Evolutionary conservation across 1,284 basidiomycete species (phyloP), one percentile per base, ranked within the genome.

Genomic region (Apiotrichum veenhuisii): DNA sequence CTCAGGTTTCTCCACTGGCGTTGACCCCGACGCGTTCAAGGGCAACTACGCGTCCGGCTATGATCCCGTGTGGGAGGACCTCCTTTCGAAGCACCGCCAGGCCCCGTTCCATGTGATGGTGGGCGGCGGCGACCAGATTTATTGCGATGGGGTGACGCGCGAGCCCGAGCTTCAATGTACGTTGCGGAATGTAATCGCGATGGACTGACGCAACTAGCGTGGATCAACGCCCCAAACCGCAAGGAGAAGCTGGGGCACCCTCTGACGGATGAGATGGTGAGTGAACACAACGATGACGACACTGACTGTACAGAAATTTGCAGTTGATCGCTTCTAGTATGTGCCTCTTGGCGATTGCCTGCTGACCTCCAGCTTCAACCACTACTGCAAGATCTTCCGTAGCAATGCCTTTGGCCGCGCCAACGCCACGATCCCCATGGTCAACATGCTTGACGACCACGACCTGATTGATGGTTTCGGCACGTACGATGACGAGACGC

Each of bases 51-150:
- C 34, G 3, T 72, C 71, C 1, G 73, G 91, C 0, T 92, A 89
- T 69, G 91, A 93, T 73, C 91, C 89, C 12, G 85, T 98, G 11
- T 98, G 95, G 95, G 82, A 87, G 64, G 94, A 98, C 75, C 76
- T 98, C 41, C 82, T 98, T 30, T 78, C 82, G 42, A 86, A 88
- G 64, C 95, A 98, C 68, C 81, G 82, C 2, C 81, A 85, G 64
- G 79, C 81, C 58, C 92, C 94, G 0, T 95, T 91, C 74, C 95
- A 98, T 71, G 85, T 82, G 54, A 71, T 78, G 68, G 74, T 78
- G 12, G 77, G 78, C 15, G 77, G 77, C 17, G 77, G 77, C 38
- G 77, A 78, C 58, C 77, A 77, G 70, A 76, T 80, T 47, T 79
- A 80, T 66, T 79, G 77, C 55, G 78, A 81, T 63, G 68, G 76